Evolutionary conservation across 1,284 basidiomycete genomes (phyloP).

Genomic region (Erythrobasidium hasegawianum): DNA sequence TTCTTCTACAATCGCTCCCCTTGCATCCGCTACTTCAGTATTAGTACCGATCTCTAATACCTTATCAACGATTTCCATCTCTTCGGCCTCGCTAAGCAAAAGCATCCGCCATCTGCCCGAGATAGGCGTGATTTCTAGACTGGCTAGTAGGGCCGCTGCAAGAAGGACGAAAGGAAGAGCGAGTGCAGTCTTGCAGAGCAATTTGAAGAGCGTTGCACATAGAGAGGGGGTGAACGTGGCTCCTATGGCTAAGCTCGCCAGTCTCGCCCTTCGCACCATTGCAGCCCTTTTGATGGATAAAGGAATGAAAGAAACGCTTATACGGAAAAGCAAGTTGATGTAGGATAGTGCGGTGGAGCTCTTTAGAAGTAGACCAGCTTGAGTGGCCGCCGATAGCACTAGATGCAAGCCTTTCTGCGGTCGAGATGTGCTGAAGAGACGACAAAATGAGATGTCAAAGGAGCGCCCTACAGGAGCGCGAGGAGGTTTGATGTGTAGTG

Average conservation of each 20-base stretch:
- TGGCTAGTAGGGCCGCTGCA: constrained; percentile 37
- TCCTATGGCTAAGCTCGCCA: constrained; percentile 13
- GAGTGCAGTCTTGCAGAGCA: constrained; percentile 17
- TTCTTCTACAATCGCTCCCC: background rate
- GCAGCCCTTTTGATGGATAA: constrained; percentile 24
- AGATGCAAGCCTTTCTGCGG: background rate
- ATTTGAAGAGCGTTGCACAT: constrained; percentile 13
- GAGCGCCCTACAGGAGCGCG: background rate
- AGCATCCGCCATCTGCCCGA: constrained; percentile 41
- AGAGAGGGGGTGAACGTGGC: constrained; percentile 3
- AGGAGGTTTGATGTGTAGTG: background rate
- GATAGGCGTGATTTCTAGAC: constrained; percentile 42
- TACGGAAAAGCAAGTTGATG: constrained; percentile 31
- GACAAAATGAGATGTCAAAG: background rate
- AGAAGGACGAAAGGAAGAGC: constrained; percentile 39
- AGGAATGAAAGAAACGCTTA: constrained; percentile 28
- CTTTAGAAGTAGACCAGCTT: constrained; percentile 12
- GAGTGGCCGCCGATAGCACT: background rate
- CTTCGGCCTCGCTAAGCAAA: constrained; percentile 42
- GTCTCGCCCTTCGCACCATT: constrained; percentile 15
- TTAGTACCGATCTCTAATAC: constrained; percentile 20
- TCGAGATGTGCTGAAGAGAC: background rate
- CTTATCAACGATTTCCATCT: constrained; percentile 38
- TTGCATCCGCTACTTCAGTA: background rate
- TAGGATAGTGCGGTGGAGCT: constrained; percentile 17